Conservation (phyloP, 2,329 filamentous ascomycete species). For the Ceratocystis harringtonii region DNA sequence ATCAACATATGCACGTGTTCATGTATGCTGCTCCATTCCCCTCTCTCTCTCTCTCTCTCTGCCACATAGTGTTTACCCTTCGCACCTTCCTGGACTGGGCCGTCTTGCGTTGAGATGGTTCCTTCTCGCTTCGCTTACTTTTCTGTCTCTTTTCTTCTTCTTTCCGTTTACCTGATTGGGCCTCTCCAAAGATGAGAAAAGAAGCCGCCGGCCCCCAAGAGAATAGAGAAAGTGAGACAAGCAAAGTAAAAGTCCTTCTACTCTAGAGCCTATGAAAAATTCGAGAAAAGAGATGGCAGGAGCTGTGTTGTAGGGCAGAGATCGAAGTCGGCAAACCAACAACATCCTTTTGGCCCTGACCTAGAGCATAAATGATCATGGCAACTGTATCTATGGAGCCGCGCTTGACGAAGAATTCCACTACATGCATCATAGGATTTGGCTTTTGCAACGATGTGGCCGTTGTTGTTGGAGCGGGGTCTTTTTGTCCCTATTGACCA, state of each 20-base stretch:
- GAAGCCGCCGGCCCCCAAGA: background rate
- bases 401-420: background rate
- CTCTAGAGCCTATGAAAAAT: background rate
- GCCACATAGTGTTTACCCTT: background rate
- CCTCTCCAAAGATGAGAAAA: background rate
- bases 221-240: background rate
- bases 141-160: background rate
- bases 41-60: background rate
- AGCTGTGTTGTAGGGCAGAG: background rate
- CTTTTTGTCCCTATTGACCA: background rate
- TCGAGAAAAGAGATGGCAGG: background rate
- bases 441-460: too few relatives aligned
- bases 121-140: background rate
- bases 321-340: background rate
- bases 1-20: background rate
- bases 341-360: background rate
- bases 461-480: background rate
- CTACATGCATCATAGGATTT: too few relatives aligned
- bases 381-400: background rate
- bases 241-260: background rate
- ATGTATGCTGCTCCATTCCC: background rate
- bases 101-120: background rate
- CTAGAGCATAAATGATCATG: background rate
- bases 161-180: constrained; percentile 1
- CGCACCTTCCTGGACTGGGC: background rate